Conservation (phyloP, 495 filamentous ascomycete species). For the Clavariopsis aquatica region DNA sequence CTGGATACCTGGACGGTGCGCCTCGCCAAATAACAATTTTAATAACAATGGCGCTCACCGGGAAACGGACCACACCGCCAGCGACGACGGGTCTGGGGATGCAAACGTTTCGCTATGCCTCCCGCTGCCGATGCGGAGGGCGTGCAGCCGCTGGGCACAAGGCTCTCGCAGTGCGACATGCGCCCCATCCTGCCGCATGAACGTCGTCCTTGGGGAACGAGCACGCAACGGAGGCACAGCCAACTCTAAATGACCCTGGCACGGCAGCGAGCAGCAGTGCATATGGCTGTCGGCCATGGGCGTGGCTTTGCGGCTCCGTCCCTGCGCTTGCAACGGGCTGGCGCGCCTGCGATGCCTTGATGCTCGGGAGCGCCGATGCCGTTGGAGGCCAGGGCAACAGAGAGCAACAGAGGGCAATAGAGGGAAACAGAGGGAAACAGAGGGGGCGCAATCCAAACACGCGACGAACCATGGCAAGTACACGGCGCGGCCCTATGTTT, state of each 20-base stretch:
- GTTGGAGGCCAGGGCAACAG: too few species aligned
- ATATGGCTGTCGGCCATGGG: too few species aligned
- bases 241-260: background rate
- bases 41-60: conserved; percentile 33
- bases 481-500: too few species aligned
- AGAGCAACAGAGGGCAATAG: too few species aligned
- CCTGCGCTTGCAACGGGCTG: too few species aligned
- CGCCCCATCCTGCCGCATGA: conserved; percentile 7
- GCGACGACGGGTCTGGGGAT: background rate
- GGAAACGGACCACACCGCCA: conserved; percentile 16
- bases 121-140: background rate
- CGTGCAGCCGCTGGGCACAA: background rate
- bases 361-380: too few species aligned
- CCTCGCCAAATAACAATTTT: conserved; percentile 30
- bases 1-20: conserved; percentile 24
- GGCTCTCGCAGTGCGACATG: conserved; percentile 2
- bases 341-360: too few species aligned
- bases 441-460: too few species aligned
- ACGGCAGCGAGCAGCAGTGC: background rate
- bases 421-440: too few species aligned
- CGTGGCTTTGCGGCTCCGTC: too few species aligned
- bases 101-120: background rate
- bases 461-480: too few species aligned
- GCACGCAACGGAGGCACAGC: background rate
- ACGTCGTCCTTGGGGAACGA: background rate